phyloP scores from a whole-genome alignment of 2,329 filamentous ascomycete species.

The Sphaerulina musiva region DNA sequence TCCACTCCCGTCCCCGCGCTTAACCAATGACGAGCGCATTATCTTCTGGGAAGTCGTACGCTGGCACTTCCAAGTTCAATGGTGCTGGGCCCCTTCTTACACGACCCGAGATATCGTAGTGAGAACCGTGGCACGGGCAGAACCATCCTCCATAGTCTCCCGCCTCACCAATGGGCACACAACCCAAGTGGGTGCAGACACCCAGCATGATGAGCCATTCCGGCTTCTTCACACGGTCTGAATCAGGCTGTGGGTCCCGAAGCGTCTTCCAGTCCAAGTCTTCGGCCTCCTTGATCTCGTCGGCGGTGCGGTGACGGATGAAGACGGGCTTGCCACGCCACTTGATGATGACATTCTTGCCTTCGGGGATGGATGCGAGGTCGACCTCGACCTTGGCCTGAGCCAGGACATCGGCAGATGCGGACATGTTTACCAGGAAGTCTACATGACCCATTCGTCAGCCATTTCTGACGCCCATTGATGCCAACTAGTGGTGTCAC shows the following conservation, averaged over 20 bases:
- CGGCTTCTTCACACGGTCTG: conserved; percentile 92
- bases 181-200: conserved; percentile 98
- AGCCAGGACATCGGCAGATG: conserved; percentile 94
- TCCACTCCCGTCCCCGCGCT: conserved; percentile 24
- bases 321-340: conserved; percentile 99
- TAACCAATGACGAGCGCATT: conserved; percentile 90
- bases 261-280: conserved; percentile 73
- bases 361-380: conserved; percentile 85
- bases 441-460: conserved; percentile 51
- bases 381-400: conserved; percentile 99
- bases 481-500: background rate
- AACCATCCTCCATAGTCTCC: conserved; percentile 99
- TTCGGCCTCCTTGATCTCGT: conserved; percentile 94
- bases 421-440: conserved; percentile 99
- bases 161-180: conserved; percentile 97
- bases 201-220: conserved; percentile 99
- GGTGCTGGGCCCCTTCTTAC: conserved; percentile 96
- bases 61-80: conserved; percentile 91
- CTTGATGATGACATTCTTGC: conserved; percentile 99
- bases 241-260: conserved; percentile 85
- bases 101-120: conserved; percentile 99
- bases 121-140: conserved; percentile 99
- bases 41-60: conserved; percentile 89
- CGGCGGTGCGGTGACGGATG: conserved; percentile 91
- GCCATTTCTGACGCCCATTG: conserved; percentile 4